These are phyloP conservation scores for Paraphaeosphaeria sporulosa DNA, from an alignment of 2,329 filamentous ascomycete genomes.

Conservation along the genomic window DNA sequence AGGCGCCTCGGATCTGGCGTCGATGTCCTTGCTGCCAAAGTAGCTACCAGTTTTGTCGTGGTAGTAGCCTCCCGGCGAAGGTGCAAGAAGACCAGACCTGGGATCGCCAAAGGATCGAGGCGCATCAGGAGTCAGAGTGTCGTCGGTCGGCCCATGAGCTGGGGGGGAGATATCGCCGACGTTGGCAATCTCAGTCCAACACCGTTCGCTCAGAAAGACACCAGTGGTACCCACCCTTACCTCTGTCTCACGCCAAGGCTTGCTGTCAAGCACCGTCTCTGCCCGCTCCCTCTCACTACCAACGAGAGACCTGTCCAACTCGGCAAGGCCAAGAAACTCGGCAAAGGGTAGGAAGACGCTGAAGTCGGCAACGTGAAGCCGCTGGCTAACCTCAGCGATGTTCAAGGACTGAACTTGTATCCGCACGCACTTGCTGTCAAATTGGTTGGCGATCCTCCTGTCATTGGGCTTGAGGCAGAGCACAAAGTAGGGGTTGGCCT, in stretches of 20 bases:
- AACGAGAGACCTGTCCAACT: constrained; percentile 83
- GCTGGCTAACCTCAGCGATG: constrained; percentile 95
- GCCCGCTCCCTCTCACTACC: constrained; percentile 92
- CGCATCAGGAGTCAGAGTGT: constrained; percentile 64
- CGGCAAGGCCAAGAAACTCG: constrained; percentile 89
- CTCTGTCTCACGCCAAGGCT: constrained; percentile 91
- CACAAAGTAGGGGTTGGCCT: constrained; percentile 93
- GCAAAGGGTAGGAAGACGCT: constrained; percentile 94
- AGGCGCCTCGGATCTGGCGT: constrained; percentile 89
- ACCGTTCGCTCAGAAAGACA: constrained; percentile 92
- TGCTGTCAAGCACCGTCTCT: constrained; percentile 89
- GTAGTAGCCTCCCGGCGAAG: constrained; percentile 67
- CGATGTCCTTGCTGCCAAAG: constrained; percentile 80
- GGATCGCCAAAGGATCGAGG: constrained; percentile 65
- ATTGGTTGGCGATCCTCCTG: constrained; percentile 95
- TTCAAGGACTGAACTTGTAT: constrained; percentile 94
- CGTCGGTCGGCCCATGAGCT: constrained; percentile 53
- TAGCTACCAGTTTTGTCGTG: constrained; percentile 84
- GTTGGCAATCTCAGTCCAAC: constrained; percentile 90
- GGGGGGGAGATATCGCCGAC: constrained; percentile 65
- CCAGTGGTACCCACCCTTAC: constrained; percentile 90
- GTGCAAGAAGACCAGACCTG: constrained; percentile 63
- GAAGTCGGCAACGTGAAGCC: constrained; percentile 91
- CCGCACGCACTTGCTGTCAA: constrained; percentile 97
- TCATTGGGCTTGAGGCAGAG: constrained; percentile 99